These are phyloP conservation scores for Nasturtium officinale DNA, from an alignment of 345 rosid species.

Conservation along the genomic window DNA sequence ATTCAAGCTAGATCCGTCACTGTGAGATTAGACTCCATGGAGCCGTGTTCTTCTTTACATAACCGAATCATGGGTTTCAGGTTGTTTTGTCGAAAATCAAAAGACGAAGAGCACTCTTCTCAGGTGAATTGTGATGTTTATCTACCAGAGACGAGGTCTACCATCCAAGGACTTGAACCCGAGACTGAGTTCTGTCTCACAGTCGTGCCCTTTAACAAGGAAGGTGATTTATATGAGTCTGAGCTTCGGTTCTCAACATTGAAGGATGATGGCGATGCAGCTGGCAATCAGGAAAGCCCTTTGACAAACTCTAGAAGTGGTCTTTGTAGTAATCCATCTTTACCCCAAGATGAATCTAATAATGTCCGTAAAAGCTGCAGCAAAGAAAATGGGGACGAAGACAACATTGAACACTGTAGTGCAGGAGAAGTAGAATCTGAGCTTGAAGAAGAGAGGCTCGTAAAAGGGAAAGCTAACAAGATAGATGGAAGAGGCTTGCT, in stretches of 20 bases:
- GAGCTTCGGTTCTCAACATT: slow-evolving; percentile 59
- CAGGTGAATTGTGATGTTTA: slow-evolving; percentile 60
- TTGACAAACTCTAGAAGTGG: slow-evolving; percentile 69
- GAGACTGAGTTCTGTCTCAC: slow-evolving; percentile 66
- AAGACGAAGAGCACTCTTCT: slow-evolving; percentile 52
- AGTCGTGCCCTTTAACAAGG: slow-evolving; percentile 53
- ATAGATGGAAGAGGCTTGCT: slow-evolving; percentile 62
- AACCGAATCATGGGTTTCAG: slow-evolving; percentile 48
- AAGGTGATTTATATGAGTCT: slow-evolving; percentile 51
- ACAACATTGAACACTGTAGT: slow-evolving; percentile 36
- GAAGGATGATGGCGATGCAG: slow-evolving; percentile 43
- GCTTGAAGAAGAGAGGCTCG: slow-evolving; percentile 18
- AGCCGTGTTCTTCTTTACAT: slow-evolving; percentile 37
- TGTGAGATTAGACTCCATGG: slow-evolving; percentile 56
- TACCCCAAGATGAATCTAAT: slow-evolving; percentile 86
- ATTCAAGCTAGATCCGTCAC: slow-evolving; percentile 58
- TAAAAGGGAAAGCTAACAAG: slow-evolving; percentile 51
- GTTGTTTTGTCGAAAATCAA: slow-evolving; percentile 66
- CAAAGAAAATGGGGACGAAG: slow-evolving; percentile 35
- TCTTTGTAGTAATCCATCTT: slow-evolving; percentile 79
- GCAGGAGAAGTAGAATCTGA: slow-evolving; percentile 39
- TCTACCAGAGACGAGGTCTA: slow-evolving; percentile 59
- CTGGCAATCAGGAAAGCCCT: slow-evolving; percentile 59
- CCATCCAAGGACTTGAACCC: slow-evolving; percentile 62
- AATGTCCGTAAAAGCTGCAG: slow-evolving; percentile 46